Evolutionary conservation across 306 rosid species (phyloP).

Genomic region (Coriaria nepalensis): DNA sequence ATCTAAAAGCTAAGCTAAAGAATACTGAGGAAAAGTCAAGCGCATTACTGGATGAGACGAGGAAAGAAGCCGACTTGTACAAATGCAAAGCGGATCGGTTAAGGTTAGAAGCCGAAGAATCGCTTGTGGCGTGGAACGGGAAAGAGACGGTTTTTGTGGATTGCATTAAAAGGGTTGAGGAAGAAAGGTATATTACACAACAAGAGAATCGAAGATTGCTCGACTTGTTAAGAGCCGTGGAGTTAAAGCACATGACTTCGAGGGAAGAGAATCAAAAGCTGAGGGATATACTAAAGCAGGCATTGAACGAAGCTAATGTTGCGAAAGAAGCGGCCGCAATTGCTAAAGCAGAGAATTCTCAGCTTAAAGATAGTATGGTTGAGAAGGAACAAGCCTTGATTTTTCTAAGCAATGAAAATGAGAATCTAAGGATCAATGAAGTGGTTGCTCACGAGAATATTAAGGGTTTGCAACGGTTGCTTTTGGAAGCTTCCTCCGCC

Average conservation of each 20-base stretch:
- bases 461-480: slow-evolving; percentile 43
- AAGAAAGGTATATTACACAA: slow-evolving; percentile 37
- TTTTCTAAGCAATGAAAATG: slow-evolving; percentile 44
- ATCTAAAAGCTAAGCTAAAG: slow-evolving; percentile 23
- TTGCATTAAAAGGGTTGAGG: slow-evolving; percentile 59
- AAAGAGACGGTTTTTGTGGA: slow-evolving; percentile 60
- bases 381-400: slow-evolving; percentile 25
- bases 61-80: slow-evolving; percentile 52
- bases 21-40: slow-evolving; percentile 36
- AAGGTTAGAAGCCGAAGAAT: slow-evolving; percentile 74
- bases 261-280: slow-evolving; percentile 66
- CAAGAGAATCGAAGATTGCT: slow-evolving; percentile 25
- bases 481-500: slow-evolving; percentile 33
- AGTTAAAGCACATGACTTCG: slow-evolving; percentile 23
- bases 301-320: slow-evolving; percentile 61
- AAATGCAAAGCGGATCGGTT: slow-evolving; percentile 53
- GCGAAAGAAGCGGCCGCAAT: slow-evolving; percentile 75
- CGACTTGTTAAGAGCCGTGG: slow-evolving; percentile 26
- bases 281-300: slow-evolving; percentile 83
- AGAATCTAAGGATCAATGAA: slow-evolving; percentile 40
- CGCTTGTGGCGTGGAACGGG: slow-evolving; percentile 57
- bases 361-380: slow-evolving; percentile 38
- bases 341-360: slow-evolving; percentile 55
- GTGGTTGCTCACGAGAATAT: slow-evolving; percentile 54
- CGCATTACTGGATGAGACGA: slow-evolving; percentile 26